phyloP scores from a whole-genome alignment of 495 filamentous ascomycete genomes.

The Thermothielavioides terrestris region DNA sequence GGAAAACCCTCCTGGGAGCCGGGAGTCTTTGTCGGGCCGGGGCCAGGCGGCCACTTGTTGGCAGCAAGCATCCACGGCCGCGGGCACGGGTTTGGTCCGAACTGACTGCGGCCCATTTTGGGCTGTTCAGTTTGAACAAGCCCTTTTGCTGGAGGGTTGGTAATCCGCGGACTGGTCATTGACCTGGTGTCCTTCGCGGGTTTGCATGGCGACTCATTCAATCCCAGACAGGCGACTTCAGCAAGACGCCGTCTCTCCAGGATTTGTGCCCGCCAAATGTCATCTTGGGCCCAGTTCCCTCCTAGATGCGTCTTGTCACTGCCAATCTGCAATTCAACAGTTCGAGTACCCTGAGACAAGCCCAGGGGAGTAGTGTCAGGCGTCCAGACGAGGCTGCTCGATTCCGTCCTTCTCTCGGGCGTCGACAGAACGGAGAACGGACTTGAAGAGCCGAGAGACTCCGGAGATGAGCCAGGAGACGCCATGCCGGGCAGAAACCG shows the following conservation, averaged over 20 bases:
- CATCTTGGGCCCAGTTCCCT: background rate
- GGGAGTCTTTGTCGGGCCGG: background rate
- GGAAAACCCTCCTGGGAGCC: background rate
- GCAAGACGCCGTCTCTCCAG: background rate
- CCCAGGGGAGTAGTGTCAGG: background rate
- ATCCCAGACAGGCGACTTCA: background rate
- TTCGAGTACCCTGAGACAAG: background rate
- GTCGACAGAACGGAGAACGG: background rate
- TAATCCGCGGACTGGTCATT: background rate
- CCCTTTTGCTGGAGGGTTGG: background rate
- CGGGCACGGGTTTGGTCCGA: background rate
- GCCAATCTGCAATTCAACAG: no score
- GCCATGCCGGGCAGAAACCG: background rate
- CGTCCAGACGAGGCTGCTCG: background rate
- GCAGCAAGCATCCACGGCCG: background rate
- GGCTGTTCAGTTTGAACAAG: background rate
- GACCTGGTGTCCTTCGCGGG: background rate
- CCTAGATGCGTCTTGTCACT: background rate
- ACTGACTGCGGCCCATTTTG: background rate
- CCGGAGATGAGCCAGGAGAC: background rate
- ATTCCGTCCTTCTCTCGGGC: background rate
- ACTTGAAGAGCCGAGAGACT: background rate
- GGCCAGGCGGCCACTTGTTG: background rate
- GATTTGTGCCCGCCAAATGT: background rate
- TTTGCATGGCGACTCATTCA: background rate